A percentile compares a stretch with the other conserved stretches of the same genome.
These are phyloP conservation scores for Xenosphaeropsis pyriputrescens DNA, from an alignment of 2,329 filamentous ascomycete genomes.

Conservation along the genomic window DNA sequence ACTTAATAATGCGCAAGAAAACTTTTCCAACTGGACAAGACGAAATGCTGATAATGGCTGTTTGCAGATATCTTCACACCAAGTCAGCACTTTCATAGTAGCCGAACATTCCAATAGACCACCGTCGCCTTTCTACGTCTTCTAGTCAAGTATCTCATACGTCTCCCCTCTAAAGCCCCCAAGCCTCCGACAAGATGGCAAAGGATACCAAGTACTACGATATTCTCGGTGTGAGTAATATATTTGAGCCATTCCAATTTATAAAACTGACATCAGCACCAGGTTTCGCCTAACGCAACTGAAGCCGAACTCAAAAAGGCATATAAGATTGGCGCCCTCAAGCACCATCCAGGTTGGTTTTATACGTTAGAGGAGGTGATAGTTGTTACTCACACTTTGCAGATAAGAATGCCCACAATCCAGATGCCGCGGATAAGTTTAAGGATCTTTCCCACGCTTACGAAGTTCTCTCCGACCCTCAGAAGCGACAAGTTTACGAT, in stretches of 20 bases:
- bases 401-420: conserved; percentile 97
- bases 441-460: conserved; percentile 95
- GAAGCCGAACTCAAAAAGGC: conserved; percentile 85
- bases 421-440: conserved; percentile 91
- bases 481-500: conserved; percentile 88
- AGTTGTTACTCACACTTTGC: not conserved
- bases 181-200: conserved; percentile 41
- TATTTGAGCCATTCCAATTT: not conserved
- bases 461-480: conserved; percentile 80
- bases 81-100: too few relatives aligned
- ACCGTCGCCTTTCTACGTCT: too few relatives aligned
- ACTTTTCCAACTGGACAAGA: too few relatives aligned
- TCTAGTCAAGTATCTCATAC: too few relatives aligned
- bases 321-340: conserved; percentile 72
- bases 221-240: conserved; percentile 50
- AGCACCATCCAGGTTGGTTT: conserved; percentile 65
- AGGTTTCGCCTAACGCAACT: conserved; percentile 67
- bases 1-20: too few relatives aligned
- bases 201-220: conserved; percentile 74
- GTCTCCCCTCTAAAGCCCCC: too few relatives aligned
- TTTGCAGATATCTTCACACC: too few relatives aligned
- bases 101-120: too few relatives aligned
- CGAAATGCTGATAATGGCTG: too few relatives aligned
- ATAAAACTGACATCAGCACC: conserved; percentile 1
- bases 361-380: too few relatives aligned